Evolutionary conservation across 1,284 basidiomycete genomes (phyloP).

Genomic region (Trichosporon sp.): DNA sequence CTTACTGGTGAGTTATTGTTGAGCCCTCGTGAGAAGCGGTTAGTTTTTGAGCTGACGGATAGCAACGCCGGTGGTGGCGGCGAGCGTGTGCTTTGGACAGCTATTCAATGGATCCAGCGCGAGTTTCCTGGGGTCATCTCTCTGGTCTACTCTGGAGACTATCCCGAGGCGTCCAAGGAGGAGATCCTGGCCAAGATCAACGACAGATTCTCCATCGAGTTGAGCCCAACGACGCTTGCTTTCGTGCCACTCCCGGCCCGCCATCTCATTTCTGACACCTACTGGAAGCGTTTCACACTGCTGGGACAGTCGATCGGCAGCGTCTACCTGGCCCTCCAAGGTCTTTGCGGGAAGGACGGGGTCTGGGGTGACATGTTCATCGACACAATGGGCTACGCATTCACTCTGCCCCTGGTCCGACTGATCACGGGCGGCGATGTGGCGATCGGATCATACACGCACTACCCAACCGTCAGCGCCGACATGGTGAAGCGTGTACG

Average conservation of each 20-base stretch:
- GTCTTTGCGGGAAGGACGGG: constrained; percentile 45
- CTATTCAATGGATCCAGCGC: constrained; percentile 70
- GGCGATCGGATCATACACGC: constrained; percentile 83
- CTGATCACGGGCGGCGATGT: constrained; percentile 55
- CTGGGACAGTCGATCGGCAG: constrained; percentile 87
- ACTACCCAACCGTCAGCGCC: constrained; percentile 93
- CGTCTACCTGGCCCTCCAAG: constrained; percentile 71
- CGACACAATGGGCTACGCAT: constrained; percentile 97
- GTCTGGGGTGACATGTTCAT: constrained; percentile 70
- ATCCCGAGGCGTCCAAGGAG: constrained; percentile 64
- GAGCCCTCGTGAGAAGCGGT: not conserved
- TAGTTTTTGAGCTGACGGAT: constrained; percentile 3
- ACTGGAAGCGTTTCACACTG: constrained; percentile 84
- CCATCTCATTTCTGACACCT: constrained; percentile 68
- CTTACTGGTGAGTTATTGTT: constrained; percentile 68
- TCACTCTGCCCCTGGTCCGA: constrained; percentile 74
- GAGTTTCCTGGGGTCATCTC: constrained; percentile 65
- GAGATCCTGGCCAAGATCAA: constrained; percentile 77
- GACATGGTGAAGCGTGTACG: constrained; percentile 85
- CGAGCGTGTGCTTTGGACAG: constrained; percentile 92
- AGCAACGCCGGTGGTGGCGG: constrained; percentile 98
- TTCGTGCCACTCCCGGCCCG: constrained; percentile 73
- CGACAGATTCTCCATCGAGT: constrained; percentile 74
- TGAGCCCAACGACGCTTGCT: constrained; percentile 61
- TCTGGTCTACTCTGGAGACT: constrained; percentile 87